Percentiles rank a stretch among this genome's conserved stretches.
Evolutionary conservation across 257 asterid species (phyloP).

Genomic region (Haberlea rhodopensis): DNA sequence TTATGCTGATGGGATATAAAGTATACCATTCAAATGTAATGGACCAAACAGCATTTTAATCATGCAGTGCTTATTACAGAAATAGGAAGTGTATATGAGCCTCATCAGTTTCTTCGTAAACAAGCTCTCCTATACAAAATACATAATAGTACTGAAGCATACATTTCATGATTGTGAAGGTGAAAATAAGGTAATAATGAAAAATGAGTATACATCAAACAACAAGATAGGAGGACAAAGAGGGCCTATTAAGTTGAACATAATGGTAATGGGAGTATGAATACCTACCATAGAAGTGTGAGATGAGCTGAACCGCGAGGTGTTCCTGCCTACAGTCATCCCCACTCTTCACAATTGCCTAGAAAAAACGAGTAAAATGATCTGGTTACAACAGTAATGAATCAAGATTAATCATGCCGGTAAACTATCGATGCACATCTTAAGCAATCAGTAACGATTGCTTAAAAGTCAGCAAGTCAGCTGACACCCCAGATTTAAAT

Average conservation of each 20-base stretch:
- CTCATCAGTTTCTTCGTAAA: slow-evolving; percentile 1
- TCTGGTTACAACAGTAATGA: not conserved
- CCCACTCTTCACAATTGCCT: slow-evolving; percentile 46
- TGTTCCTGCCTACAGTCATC: slow-evolving; percentile 48
- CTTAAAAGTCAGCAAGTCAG: too few relatives aligned
- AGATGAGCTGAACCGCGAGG: slow-evolving; percentile 39
- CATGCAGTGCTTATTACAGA: not conserved
- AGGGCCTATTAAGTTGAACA: not conserved
- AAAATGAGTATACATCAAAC: not conserved
- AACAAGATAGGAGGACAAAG: not conserved
- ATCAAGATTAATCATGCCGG: too few relatives aligned
- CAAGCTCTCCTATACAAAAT: not conserved
- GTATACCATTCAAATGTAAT: not conserved
- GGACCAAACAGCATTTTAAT: not conserved
- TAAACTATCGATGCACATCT: too few relatives aligned
- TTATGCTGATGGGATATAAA: slow-evolving; percentile 10
- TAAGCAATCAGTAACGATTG: too few relatives aligned
- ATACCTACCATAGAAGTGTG: slow-evolving; percentile 37
- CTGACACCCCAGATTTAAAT: too few relatives aligned
- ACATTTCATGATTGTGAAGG: not conserved
- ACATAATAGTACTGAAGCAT: not conserved
- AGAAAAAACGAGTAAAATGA: slow-evolving; percentile 1
- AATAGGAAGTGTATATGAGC: not conserved
- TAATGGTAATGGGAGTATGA: not conserved
- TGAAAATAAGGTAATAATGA: slow-evolving; percentile 3